Base-by-base conservation (phyloP, 495 filamentous ascomycete species). In the Friedmanniomyces simplex region DNA sequence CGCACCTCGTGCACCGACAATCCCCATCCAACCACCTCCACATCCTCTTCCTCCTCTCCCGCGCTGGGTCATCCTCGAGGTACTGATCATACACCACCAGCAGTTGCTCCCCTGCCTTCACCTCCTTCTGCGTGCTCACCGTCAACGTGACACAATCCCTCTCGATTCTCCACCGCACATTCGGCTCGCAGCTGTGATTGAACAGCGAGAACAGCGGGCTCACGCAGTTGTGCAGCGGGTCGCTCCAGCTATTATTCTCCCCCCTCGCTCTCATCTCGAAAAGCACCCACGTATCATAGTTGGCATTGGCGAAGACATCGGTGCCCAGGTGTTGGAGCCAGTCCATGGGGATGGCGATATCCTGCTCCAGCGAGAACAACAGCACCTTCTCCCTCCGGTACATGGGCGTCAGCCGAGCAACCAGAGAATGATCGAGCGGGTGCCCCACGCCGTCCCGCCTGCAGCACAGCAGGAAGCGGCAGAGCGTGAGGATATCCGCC, bases 241-340 rank as follows among this genome's bases (percentile, higher is more conserved):
- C 26, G 42, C 56, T 51, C 43, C 62, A 58, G 50, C 30, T 55
- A 54, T 64, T 64, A 48, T 62, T 64, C 1, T 49, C 20, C 7
- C 52, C 26, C 11, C 63, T 43, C 14, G 54, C 48, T 14, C 18
- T 13, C 1, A 65, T 18, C 6, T 55, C 57, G 30, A 58, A 58
- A 12, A 65, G 26, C 18, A 63, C 56, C 54, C 60, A 63, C n/a
- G 60, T 59, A 24, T 63, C 55, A 47, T 46, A 63, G n/a, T 26
- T 21, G 16, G 16, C 32, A 30, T 63, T 46, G 25, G 63, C 59
- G 56, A 65, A 65, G 46, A 65, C 55, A 50, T 65, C 63, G 42
- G 63, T 54, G 36, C 63, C 60, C 14, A 52, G 32, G 4, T 52
- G 54, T 18, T 21, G 51, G 11, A 65, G 56, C 26, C 30, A 43